A percentile compares a stretch with the other conserved stretches of the same genome.
Evolutionary conservation across 805 yeast species (phyloP).

Genomic region (Candida vartiovaarae): DNA sequence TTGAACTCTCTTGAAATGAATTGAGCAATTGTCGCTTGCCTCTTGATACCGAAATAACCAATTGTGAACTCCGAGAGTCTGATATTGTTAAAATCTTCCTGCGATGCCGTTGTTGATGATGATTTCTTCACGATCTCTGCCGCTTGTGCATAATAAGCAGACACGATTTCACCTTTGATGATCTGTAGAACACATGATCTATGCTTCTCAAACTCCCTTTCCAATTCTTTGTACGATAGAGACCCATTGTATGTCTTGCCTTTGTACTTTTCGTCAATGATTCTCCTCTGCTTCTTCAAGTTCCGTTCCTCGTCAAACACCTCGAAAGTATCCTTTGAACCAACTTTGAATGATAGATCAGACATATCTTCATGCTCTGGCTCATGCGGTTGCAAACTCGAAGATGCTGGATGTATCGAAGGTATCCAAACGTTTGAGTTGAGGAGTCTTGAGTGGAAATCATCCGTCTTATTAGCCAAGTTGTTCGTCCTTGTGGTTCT

Average conservation of each 20-base stretch:
- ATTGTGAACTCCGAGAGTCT: slow-evolving; percentile 41
- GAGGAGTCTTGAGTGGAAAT: slow-evolving; percentile 8
- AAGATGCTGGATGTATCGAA: background rate
- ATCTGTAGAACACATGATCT: slow-evolving; percentile 30
- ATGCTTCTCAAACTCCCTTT: slow-evolving; percentile 25
- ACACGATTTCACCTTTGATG: slow-evolving; percentile 37
- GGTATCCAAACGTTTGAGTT: slow-evolving; percentile 9
- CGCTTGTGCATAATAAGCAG: slow-evolving; percentile 47
- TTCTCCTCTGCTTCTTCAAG: slow-evolving; percentile 8
- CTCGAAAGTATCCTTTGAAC: slow-evolving; percentile 10
- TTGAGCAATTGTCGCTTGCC: slow-evolving; percentile 46
- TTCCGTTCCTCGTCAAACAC: slow-evolving; percentile 15
- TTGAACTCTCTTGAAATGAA: slow-evolving; percentile 31
- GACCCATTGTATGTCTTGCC: slow-evolving; percentile 20
- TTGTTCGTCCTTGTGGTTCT: background rate
- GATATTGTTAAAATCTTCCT: slow-evolving; percentile 31
- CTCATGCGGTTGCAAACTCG: background rate
- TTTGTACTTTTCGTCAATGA: slow-evolving; percentile 15
- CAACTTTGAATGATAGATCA: slow-evolving; percentile 9
- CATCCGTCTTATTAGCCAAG: slow-evolving; percentile 2
- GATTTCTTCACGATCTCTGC: slow-evolving; percentile 33
- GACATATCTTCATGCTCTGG: slow-evolving; percentile 3
- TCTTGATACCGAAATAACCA: slow-evolving; percentile 55
- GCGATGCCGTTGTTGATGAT: slow-evolving; percentile 36
- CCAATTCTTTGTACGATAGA: slow-evolving; percentile 25